phyloP scores from a whole-genome alignment of 164 flowering plant species.

The Tinospora cordifolia region DNA sequence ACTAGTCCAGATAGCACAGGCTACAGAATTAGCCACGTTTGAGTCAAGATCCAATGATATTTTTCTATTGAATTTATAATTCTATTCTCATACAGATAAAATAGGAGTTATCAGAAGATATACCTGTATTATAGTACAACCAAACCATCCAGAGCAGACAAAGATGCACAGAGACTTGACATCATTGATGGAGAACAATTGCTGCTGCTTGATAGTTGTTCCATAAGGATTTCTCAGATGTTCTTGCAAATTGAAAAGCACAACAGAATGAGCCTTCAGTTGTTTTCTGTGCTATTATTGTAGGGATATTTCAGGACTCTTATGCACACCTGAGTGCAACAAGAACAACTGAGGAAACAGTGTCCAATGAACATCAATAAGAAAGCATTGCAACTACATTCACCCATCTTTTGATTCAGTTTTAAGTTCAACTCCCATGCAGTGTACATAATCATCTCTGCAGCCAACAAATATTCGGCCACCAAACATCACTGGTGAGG shows the following conservation, averaged over 20 bases:
- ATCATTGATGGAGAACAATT: neutral
- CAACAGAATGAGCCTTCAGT: no score
- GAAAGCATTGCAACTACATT: neutral
- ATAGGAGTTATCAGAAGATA: neutral
- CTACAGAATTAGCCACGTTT: no score
- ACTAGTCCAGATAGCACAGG: no score
- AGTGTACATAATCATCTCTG: constrained; percentile 71
- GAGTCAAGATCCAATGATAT: neutral
- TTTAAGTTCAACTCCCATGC: constrained; percentile 28
- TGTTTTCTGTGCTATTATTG: no score
- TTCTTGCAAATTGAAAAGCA: neutral
- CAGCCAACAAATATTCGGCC: constrained; percentile 84
- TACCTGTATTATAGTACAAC: neutral
- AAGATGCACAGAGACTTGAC: neutral
- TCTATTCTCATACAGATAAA: no score
- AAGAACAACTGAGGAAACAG: neutral
- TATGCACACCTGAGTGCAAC: no score
- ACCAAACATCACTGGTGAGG: constrained; percentile 87
- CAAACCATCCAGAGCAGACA: no score
- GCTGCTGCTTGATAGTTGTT: neutral
- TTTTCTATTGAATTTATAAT: no score
- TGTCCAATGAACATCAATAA: neutral
- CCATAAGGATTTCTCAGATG: neutral
- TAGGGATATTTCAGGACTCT: no score
- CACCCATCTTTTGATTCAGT: neutral